Evolutionary conservation across 352 stramenopile genomes (phyloP).

Genomic region (Phytopythium vexans): DNA sequence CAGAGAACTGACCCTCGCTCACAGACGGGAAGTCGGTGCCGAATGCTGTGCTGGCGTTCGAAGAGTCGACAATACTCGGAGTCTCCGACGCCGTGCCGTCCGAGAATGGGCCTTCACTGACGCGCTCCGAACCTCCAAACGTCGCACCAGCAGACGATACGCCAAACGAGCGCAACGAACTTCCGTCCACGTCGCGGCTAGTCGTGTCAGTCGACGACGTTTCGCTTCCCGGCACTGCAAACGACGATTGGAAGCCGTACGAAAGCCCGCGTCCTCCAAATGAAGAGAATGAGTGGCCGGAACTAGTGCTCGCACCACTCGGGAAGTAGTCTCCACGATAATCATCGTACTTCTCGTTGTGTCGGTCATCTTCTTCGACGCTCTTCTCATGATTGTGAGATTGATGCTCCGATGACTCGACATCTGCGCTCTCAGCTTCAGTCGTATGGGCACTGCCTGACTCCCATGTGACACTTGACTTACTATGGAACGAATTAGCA

Average conservation of each 20-base stretch:
- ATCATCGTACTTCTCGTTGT: conserved; percentile 1
- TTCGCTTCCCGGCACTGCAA: conserved; percentile 36
- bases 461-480: conserved; percentile 2
- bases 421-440: background rate
- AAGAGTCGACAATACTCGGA: conserved; percentile 66
- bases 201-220: conserved; percentile 24
- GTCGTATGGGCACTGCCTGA: background rate
- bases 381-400: background rate
- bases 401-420: background rate
- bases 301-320: background rate
- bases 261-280: conserved; percentile 4
- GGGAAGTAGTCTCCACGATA: conserved; percentile 6
- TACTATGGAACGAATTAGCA: background rate
- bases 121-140: conserved; percentile 68
- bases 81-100: conserved; percentile 69
- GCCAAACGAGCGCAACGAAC: conserved; percentile 64
- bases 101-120: conserved; percentile 62
- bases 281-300: conserved; percentile 5
- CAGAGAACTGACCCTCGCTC: conserved; percentile 67
- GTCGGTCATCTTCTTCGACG: background rate
- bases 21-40: conserved; percentile 73
- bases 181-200: conserved; percentile 37
- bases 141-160: conserved; percentile 77
- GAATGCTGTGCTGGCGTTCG: conserved; percentile 73
- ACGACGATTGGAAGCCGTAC: conserved; percentile 34